Evolutionary conservation across 2,329 filamentous ascomycete species (phyloP).

Genomic region (Curvularia hawaiiensis): DNA sequence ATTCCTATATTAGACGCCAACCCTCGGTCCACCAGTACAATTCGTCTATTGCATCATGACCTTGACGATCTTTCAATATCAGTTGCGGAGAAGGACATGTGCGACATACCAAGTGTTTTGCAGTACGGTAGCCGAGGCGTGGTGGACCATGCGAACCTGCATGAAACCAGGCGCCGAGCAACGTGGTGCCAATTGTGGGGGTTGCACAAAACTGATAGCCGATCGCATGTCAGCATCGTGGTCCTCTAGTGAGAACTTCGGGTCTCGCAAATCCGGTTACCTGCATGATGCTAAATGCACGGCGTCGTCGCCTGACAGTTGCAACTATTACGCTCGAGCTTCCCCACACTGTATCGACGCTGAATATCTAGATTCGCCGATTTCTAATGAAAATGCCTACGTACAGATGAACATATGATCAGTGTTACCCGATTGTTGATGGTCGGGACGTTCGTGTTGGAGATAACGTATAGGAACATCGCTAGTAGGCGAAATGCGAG

Average conservation of each 20-base stretch:
- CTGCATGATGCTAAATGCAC: slow-evolving; percentile 12
- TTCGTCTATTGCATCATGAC: slow-evolving; percentile 2
- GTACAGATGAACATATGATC: slow-evolving; percentile 16
- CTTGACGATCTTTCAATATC: slow-evolving; percentile 2
- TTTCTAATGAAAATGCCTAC: slow-evolving; percentile 11
- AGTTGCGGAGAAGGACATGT: slow-evolving; percentile 6
- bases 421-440: slow-evolving; percentile 17
- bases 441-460: slow-evolving; percentile 8
- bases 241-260: slow-evolving; percentile 5
- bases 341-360: slow-evolving; percentile 7
- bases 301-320: slow-evolving; percentile 10
- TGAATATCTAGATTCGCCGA: slow-evolving; percentile 2
- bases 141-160: slow-evolving; percentile 11
- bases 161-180: slow-evolving; percentile 6
- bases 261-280: slow-evolving; percentile 4
- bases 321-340: background rate
- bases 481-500: slow-evolving; percentile 1
- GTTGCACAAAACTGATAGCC: slow-evolving; percentile 10
- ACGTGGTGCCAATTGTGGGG: slow-evolving; percentile 14
- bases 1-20: slow-evolving; percentile 16
- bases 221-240: slow-evolving; percentile 5
- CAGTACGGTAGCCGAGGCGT: background rate
- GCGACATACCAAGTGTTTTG: slow-evolving; percentile 1
- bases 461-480: slow-evolving; percentile 3
- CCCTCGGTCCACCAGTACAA: slow-evolving; percentile 3